phyloP scores from a whole-genome alignment of 2,329 filamentous ascomycete species.

The Mollisia scopiformis region DNA sequence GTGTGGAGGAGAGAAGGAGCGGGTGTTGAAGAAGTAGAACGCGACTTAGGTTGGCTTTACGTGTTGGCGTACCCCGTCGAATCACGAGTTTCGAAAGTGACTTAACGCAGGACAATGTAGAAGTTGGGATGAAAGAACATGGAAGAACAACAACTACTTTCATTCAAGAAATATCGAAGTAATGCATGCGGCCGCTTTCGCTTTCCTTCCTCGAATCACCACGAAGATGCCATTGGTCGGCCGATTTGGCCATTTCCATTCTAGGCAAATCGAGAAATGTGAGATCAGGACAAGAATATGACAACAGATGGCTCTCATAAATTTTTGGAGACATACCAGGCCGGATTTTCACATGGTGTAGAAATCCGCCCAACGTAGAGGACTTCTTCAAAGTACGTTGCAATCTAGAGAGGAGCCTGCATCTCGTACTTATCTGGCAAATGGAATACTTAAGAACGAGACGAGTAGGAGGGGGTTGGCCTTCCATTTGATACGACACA shows the following conservation, averaged over 20 bases:
- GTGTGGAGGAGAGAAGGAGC: constrained; percentile 8
- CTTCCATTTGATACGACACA: too few species aligned
- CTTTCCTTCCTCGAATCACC: background rate
- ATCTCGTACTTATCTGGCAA: too few species aligned
- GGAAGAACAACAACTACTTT: background rate
- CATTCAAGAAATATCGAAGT: background rate
- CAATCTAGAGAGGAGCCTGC: too few species aligned
- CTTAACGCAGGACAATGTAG: background rate
- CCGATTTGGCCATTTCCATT: background rate
- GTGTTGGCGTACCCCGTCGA: background rate
- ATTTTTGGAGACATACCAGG: background rate
- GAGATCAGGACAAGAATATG: background rate
- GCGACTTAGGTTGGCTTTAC: background rate
- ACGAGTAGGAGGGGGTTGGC: too few species aligned
- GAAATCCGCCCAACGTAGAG: too few species aligned
- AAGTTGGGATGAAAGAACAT: background rate
- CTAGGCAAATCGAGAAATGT: too few species aligned
- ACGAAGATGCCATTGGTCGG: background rate
- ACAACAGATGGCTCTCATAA: background rate
- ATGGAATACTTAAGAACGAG: background rate
- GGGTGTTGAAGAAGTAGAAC: background rate
- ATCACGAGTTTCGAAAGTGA: background rate
- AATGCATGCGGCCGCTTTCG: background rate
- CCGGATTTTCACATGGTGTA: too few species aligned
- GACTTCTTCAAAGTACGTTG: too few species aligned